Percentiles rank a stretch among this genome's conserved stretches.
These are phyloP conservation scores for Botrytis galanthina DNA, from an alignment of 2,329 filamentous ascomycete species.

Conservation along the genomic window DNA sequence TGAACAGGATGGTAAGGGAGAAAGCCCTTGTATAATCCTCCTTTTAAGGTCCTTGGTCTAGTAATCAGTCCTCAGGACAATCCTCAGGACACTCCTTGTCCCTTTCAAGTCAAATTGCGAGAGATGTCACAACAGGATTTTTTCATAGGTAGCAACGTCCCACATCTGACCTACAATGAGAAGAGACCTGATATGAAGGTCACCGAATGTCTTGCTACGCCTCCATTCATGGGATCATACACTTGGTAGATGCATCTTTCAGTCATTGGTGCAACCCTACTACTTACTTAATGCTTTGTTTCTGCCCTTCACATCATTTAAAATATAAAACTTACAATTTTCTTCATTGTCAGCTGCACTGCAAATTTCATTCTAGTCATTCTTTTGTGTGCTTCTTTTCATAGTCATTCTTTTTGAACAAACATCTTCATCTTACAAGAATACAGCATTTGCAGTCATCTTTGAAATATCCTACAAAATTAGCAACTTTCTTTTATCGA, in stretches of 20 bases:
- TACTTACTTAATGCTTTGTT: not conserved
- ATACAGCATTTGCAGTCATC: not conserved
- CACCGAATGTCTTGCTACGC: not conserved
- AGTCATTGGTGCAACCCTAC: too few relatives aligned
- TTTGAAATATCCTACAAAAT: too few relatives aligned
- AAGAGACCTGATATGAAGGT: not conserved
- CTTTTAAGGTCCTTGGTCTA: not conserved
- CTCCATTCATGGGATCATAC: not conserved
- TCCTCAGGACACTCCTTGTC: not conserved
- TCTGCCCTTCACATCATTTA: not conserved
- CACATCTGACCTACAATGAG: not conserved
- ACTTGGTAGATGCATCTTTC: not conserved
- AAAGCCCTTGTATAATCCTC: not conserved
- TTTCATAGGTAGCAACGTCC: not conserved
- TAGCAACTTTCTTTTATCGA: not conserved
- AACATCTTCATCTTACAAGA: not conserved
- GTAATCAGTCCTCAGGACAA: not conserved
- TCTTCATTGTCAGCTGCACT: not conserved
- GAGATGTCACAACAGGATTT: not conserved
- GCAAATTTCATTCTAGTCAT: not conserved
- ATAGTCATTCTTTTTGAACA: not conserved
- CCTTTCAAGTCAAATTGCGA: not conserved
- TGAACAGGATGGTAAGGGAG: not conserved
- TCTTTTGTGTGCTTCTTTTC: not conserved
- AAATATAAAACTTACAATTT: not conserved